Evolutionary conservation across 179 eudicot genomes (phyloP).

Genomic region (Actinidia polygama): DNA sequence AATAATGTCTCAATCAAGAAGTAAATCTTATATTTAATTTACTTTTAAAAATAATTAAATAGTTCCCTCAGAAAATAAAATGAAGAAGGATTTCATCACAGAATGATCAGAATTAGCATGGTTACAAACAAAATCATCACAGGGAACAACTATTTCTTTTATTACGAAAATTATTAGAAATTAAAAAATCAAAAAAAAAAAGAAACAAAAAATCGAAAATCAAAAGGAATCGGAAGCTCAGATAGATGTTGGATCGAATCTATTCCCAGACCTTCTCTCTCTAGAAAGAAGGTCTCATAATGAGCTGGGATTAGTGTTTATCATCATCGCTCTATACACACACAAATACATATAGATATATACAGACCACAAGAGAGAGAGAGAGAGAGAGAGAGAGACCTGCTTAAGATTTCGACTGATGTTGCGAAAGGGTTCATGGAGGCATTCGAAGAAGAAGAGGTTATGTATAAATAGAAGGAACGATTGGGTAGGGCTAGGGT

Average conservation of each 20-base stretch:
- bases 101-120: constrained; percentile 52
- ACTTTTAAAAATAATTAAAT: no score
- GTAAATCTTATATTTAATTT: no score
- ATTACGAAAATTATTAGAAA: neutral
- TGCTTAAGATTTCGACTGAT: no score
- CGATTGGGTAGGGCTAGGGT: neutral
- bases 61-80: constrained; percentile 37
- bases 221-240: constrained; percentile 31
- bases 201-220: neutral
- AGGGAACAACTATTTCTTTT: constrained; percentile 24
- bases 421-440: neutral
- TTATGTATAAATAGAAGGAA: neutral
- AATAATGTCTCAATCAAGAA: no score
- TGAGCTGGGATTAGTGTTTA: constrained; percentile 55
- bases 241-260: constrained; percentile 30
- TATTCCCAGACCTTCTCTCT: constrained; percentile 37
- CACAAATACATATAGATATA: no score
- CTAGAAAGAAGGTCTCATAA: constrained; percentile 47
- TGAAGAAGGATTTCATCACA: constrained; percentile 33
- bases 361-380: neutral
- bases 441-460: neutral
- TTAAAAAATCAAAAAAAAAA: neutral
- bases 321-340: constrained; percentile 37
- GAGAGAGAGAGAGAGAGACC: neutral
- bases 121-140: constrained; percentile 34